Evolutionary conservation across 495 filamentous ascomycete species (phyloP).

Genomic region (Aspergillus carlsbadensis): DNA sequence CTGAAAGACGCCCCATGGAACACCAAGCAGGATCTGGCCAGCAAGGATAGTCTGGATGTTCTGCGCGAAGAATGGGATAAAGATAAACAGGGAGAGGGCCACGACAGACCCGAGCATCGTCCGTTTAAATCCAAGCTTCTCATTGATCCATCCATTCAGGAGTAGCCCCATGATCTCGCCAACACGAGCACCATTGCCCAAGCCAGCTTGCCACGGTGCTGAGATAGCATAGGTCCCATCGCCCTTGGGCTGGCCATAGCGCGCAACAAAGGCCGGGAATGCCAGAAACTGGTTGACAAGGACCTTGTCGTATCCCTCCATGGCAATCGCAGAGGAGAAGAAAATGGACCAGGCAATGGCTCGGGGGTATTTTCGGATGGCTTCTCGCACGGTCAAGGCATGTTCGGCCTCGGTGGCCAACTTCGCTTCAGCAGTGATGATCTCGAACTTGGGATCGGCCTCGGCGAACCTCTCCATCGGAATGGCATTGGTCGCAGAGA

Average conservation of each 20-base stretch:
- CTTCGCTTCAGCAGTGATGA: neutral
- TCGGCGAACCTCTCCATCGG: neutral
- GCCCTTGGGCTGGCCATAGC: constrained; percentile 29
- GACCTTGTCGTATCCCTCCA: constrained; percentile 51
- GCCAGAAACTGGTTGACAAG: constrained; percentile 41
- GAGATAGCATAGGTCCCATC: constrained; percentile 34
- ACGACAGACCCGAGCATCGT: constrained; percentile 59
- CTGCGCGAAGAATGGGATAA: constrained; percentile 67
- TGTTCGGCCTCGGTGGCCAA: constrained; percentile 6
- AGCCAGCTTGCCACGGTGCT: constrained; percentile 62
- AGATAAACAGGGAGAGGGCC: constrained; percentile 57
- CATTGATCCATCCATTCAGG: constrained; percentile 63
- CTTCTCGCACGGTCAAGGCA: constrained; percentile 1
- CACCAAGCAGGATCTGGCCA: constrained; percentile 67
- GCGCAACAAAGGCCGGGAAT: constrained; percentile 34
- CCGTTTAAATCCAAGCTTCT: constrained; percentile 61
- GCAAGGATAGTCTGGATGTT: constrained; percentile 59
- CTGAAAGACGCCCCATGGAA: constrained; percentile 75
- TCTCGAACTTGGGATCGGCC: neutral
- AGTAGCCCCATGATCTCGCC: constrained; percentile 69
- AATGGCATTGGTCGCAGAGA: no score
- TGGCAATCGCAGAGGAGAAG: constrained; percentile 43
- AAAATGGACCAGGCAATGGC: constrained; percentile 47
- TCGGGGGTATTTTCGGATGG: constrained; percentile 42
- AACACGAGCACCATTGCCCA: constrained; percentile 55